Evolutionary conservation across 768 basidiomycete species (phyloP).

Genomic region (Panaeolus papilionaceus): DNA sequence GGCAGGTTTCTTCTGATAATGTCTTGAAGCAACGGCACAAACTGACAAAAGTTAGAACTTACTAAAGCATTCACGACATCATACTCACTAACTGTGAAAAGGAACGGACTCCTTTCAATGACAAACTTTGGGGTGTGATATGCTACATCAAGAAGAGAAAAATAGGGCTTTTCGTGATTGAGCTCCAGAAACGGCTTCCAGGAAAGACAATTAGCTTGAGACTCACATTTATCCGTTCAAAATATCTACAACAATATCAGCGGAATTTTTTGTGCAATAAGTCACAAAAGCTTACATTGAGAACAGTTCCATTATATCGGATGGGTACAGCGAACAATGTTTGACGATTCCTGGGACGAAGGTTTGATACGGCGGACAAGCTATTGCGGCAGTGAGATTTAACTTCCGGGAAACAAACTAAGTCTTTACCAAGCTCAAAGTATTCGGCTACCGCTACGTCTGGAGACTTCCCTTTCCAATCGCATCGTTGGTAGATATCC

Average conservation of each 20-base stretch:
- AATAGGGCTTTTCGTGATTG: slow-evolving; percentile 50
- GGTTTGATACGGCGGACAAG: slow-evolving; percentile 23
- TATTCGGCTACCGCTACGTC: slow-evolving; percentile 43
- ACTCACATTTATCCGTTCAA: slow-evolving; percentile 58
- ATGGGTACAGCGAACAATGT: slow-evolving; percentile 53
- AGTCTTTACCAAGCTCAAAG: slow-evolving; percentile 39
- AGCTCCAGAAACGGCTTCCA: slow-evolving; percentile 32
- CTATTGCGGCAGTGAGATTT: background rate
- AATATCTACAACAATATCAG: slow-evolving; percentile 44
- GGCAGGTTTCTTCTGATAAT: slow-evolving; percentile 59
- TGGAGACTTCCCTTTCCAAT: slow-evolving; percentile 38
- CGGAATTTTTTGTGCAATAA: slow-evolving; percentile 1
- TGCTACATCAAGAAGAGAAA: slow-evolving; percentile 62
- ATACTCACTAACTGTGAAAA: slow-evolving; percentile 65
- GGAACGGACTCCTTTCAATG: slow-evolving; percentile 60
- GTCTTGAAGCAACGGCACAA: slow-evolving; percentile 73
- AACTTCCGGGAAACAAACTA: background rate
- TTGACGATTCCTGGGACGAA: slow-evolving; percentile 52
- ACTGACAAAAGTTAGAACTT: slow-evolving; percentile 42
- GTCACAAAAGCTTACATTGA: slow-evolving; percentile 45
- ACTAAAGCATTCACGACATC: background rate
- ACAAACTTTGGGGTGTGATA: slow-evolving; percentile 60
- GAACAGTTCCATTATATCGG: slow-evolving; percentile 59
- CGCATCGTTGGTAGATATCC: slow-evolving; percentile 25
- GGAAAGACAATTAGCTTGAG: slow-evolving; percentile 4